Evolutionary conservation across 1,284 basidiomycete species (phyloP), one percentile per base, ranked within the genome.

Genomic region (Fistulina hepatica): DNA sequence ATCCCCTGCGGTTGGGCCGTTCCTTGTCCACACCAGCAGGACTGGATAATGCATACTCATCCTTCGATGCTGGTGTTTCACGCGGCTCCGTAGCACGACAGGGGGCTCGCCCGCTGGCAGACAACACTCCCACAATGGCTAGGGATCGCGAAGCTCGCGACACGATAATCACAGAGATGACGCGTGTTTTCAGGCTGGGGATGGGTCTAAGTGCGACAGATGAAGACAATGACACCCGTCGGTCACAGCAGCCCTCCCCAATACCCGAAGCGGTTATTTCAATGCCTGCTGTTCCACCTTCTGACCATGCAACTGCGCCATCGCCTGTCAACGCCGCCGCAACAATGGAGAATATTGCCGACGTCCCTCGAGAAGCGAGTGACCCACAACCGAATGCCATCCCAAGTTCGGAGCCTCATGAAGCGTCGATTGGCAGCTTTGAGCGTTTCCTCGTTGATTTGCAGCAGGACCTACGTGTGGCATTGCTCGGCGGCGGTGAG

Each of bases 391-490:
- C 21, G 24, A 13, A 22, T 10, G 21, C 20, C 12, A 25, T 12
- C 13, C 25, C 13, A 33, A 19, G 28, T 17, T 7, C 35, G 16
- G 34, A 31, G 24, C 12, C 27, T 21, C 23, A 48, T 1, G 44
- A 65, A n/a, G 73, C 78, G 2, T 62, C 71, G 2, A 77, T 79
- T 46, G 79, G 75, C 40, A 79, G 74, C 48, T 85, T 85, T 51
- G 82, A 84, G 49, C 67, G 76, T 24, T 85, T 85, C 59, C 58
- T 85, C 45, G 56, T 81, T 25, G 80, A 84, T 53, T 52, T 85
- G 39, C 81, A 84, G 53, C 58, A 65, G 16, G 81, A 85, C 54
- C 58, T 85, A 37, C 61, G 81, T 40, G 53, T 60, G 15, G 73
- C 75, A 3, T 54, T 85, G 38, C 67, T 62, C 37, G 63, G 52